Percentiles rank a stretch among this genome's conserved stretches.
Conservation (phyloP, 352 stramenopile genomes). For the Heterotrichella gracilis region DNA sequence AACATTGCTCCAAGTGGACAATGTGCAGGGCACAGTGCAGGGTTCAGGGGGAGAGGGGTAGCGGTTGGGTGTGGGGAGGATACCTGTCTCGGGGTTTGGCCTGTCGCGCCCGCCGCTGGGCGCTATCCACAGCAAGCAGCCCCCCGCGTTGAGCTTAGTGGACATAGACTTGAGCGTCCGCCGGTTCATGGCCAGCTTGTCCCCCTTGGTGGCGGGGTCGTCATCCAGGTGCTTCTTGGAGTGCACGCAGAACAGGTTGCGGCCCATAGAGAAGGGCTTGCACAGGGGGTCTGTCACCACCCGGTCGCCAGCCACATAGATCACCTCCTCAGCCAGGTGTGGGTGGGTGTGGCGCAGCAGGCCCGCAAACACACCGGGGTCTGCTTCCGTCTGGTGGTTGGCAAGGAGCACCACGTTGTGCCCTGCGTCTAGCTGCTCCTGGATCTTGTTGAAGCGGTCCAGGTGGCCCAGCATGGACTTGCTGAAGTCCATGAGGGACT, state of each 20-base stretch:
- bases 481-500: slow-evolving; percentile 26
- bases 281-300: slow-evolving; percentile 33
- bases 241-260: slow-evolving; percentile 36
- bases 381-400: slow-evolving; percentile 34
- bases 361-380: slow-evolving; percentile 28
- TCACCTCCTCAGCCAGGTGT: slow-evolving; percentile 21
- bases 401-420: slow-evolving; percentile 35
- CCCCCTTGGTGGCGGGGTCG: slow-evolving; percentile 29
- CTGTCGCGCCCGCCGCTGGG: not conserved
- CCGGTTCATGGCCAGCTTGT: slow-evolving; percentile 29
- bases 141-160: not conserved
- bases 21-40: no score
- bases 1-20: not conserved
- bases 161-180: not conserved
- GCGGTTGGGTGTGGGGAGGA: no score
- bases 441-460: slow-evolving; percentile 26
- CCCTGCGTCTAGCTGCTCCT: slow-evolving; percentile 23
- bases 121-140: not conserved
- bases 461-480: slow-evolving; percentile 24
- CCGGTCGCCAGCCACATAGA: slow-evolving; percentile 34
- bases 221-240: slow-evolving; percentile 37
- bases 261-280: slow-evolving; percentile 32
- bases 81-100: no score
- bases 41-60: no score
- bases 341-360: slow-evolving; percentile 23